Base-by-base conservation (phyloP, 176 grass and related monocot species). In the Rhynchospora pubera region DNA sequence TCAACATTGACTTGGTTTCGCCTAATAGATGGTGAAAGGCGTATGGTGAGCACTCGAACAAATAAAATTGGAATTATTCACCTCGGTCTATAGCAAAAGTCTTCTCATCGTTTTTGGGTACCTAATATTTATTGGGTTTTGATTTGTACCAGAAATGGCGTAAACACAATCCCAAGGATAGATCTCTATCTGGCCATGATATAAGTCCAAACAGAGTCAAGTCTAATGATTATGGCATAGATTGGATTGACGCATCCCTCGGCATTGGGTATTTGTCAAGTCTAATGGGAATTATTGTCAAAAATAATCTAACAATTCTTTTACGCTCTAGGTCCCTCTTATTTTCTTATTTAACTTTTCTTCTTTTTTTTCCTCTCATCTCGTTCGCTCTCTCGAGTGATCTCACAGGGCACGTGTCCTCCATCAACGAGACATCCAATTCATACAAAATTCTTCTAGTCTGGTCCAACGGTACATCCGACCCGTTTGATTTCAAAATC, bases 131-230 rank as follows among this genome's bases (percentile, higher is more conserved):
- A 9, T 42, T 64, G 47, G 57, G 60, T 80, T 62, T n/a, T 32
- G 22, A 64, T n/a, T 64, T 32, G 58, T 80, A 48, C 57, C 45
- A 42, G 23, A 60, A 16, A 80, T 73, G 57, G 78, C 22, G 57
- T 57, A 63, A 80, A 24, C 57, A 47, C 32, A 80, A 80, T 62
- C 57, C 78, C 5, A 13, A 19, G 57, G 42, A 47, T 63, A 72
- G 68, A 72, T 47, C 57, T 13, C 57, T 73, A 44, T 50, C 43
- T 80, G 18, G 58, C 18, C 21, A 80, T 80, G 57, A 15, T 64
- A 39, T 14, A 12, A 61, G 12, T 57, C 39, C 24, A 63, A 80
- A 80, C 57, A 16, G 23, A 80, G 78, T 80, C 78, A 80, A n/a
- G n/a, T n/a, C n/a, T n/a, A 46, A 46, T 70, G 43, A 48, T 48